phyloP scores from a whole-genome alignment of 2,329 filamentous ascomycete genomes.

The Whalleya microplaca region DNA sequence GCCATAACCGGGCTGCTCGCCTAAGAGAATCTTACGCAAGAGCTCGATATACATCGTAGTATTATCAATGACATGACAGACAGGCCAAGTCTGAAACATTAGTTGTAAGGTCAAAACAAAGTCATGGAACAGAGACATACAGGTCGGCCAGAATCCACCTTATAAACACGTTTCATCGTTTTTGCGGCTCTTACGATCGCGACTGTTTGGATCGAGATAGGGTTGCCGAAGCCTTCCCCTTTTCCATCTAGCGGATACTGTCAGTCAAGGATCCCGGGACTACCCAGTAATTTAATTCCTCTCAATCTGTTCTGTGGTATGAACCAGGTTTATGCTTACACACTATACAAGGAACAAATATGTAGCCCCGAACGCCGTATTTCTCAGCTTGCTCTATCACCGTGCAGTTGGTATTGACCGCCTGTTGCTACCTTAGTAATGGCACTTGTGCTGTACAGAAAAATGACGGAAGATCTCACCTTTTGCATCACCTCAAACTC shows the following conservation, averaged over 20 bases:
- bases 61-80: constrained; percentile 55
- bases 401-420: constrained; percentile 44
- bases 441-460: background rate
- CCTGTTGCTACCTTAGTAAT: constrained; percentile 32
- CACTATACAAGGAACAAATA: constrained; percentile 59
- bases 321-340: constrained; percentile 35
- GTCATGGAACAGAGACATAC: constrained; percentile 30
- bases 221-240: constrained; percentile 54
- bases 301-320: background rate
- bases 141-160: constrained; percentile 42
- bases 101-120: background rate
- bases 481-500: constrained; percentile 27
- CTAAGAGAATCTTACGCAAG: constrained; percentile 47
- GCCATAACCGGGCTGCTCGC: constrained; percentile 42
- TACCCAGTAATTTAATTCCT: background rate
- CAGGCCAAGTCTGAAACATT: constrained; percentile 50
- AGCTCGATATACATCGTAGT: constrained; percentile 50
- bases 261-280: background rate
- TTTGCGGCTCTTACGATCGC: constrained; percentile 51
- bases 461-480: constrained; percentile 21
- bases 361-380: constrained; percentile 50
- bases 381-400: constrained; percentile 48
- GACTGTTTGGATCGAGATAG: constrained; percentile 54
- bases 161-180: constrained; percentile 44
- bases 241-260: constrained; percentile 41